phyloP scores from a whole-genome alignment of 805 yeast genomes.

The Babjeviella inositovora region DNA sequence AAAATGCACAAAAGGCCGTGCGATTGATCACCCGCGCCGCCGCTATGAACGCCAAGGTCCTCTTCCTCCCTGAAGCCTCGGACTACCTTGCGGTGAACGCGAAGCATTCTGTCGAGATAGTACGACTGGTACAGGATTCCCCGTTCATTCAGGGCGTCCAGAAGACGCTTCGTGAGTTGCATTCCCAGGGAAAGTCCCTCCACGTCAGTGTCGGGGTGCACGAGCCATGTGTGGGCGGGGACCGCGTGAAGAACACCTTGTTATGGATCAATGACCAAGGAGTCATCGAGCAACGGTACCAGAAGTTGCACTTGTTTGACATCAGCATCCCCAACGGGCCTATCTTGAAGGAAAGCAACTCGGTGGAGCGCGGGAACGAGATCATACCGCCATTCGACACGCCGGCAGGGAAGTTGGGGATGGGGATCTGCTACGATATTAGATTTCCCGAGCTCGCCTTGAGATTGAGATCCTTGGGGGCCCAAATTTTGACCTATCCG shows the following conservation, averaged over 20 bases:
- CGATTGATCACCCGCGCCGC: slow-evolving; percentile 52
- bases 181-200: slow-evolving; percentile 20
- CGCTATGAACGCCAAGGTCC: slow-evolving; percentile 37
- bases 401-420: slow-evolving; percentile 50
- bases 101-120: slow-evolving; percentile 45
- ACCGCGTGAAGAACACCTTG: slow-evolving; percentile 53
- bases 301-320: slow-evolving; percentile 81
- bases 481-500: slow-evolving; percentile 68
- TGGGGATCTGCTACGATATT: slow-evolving; percentile 73
- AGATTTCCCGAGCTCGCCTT: slow-evolving; percentile 75
- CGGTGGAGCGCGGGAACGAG: slow-evolving; percentile 65
- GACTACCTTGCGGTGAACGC: slow-evolving; percentile 73
- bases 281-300: slow-evolving; percentile 50
- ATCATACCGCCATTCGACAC: slow-evolving; percentile 38
- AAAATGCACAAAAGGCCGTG: slow-evolving; percentile 45
- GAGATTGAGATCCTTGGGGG: slow-evolving; percentile 49
- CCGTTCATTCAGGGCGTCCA: slow-evolving; percentile 26
- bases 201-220: slow-evolving; percentile 82
- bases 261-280: slow-evolving; percentile 60
- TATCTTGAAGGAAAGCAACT: slow-evolving; percentile 54
- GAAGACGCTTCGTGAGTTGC: slow-evolving; percentile 22
- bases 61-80: slow-evolving; percentile 88
- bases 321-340: slow-evolving; percentile 78
- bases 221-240: slow-evolving; percentile 39
- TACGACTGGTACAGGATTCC: slow-evolving; percentile 21